Base-by-base conservation (phyloP, 805 yeast genomes). In the Nakazawaea laoshanensis region DNA sequence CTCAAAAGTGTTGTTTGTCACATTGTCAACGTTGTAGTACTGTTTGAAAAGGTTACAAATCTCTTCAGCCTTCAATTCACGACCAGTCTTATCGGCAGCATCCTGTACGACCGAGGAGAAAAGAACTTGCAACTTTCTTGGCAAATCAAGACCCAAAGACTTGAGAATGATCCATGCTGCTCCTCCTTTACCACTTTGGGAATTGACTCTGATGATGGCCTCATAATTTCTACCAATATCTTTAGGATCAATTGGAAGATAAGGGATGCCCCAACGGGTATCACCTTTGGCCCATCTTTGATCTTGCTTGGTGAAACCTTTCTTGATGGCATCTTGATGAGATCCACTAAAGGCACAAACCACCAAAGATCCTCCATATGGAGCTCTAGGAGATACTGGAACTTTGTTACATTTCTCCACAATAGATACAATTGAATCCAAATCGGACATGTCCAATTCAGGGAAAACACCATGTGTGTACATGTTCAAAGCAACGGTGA, bases 121-220 rank as follows among this genome's bases (percentile, higher is more conserved):
- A 38, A 67, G 67, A 36, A 80, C 72, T 61, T 80, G 89, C 57
- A 80, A 59, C 35, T 61, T 62, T 61, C 86, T 70, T 52, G 89
- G 89, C 42, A 80, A 60, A 49, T 80, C 89, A 44, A 80, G 61
- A 41, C 84, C 87, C 45, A 78, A 59, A 20, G 81, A 63, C 58
- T 83, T 67, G 49, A 77, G 68, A 41, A 80, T 67, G 36, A 80
- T 74, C 89, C 89, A 80, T 15, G 88, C 85, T 29, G 88, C 85
- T 56, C 89, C 89, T 51, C 89, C 89, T 56, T 80, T 80, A 55
- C 89, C 89, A n/a, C 85, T 76, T 60, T 80, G 89, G 15, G 89
- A 80, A 61, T 80, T 80, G 48, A 80, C 88, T 64, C 89, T 68
- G 50, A 80, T 80, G 38, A 80, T 83, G 35, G 87, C 88, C 60